Evolutionary conservation across 306 rosid genomes (phyloP).

Genomic region (Vigna nakashimae): DNA sequence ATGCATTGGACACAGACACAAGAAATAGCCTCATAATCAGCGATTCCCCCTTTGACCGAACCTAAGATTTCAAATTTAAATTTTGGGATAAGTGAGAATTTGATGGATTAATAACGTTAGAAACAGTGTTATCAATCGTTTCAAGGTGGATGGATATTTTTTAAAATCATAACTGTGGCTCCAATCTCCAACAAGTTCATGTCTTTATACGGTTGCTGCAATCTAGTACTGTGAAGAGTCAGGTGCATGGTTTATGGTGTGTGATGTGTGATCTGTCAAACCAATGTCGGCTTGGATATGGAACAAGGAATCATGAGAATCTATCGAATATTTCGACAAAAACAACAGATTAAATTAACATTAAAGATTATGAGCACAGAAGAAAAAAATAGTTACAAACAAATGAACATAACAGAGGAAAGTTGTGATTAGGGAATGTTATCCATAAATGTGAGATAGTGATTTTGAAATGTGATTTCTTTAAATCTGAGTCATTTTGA

Average conservation of each 20-base stretch:
- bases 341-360: background rate
- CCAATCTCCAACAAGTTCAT: conserved; percentile 28
- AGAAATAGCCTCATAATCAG: conserved; percentile 38
- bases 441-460: no score
- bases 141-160: conserved; percentile 11
- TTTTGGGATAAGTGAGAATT: conserved; percentile 35
- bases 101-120: conserved; percentile 20
- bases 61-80: conserved; percentile 35
- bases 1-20: conserved; percentile 10
- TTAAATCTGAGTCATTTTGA: no score
- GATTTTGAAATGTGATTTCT: no score
- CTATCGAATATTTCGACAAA: conserved; percentile 10
- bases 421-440: no score
- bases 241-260: conserved; percentile 10
- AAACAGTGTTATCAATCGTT: conserved; percentile 31
- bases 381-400: background rate
- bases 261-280: conserved; percentile 27
- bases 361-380: background rate
- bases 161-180: conserved; percentile 38
- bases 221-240: conserved; percentile 13
- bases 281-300: conserved; percentile 41
- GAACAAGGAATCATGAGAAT: conserved; percentile 22
- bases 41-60: conserved; percentile 38
- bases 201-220: conserved; percentile 41
- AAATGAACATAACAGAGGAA: background rate